A percentile compares a stretch with the other conserved stretches of the same genome.
These are phyloP conservation scores for Taiozyma sp. DNA, from an alignment of 1,139 yeast species.

Conservation along the genomic window DNA sequence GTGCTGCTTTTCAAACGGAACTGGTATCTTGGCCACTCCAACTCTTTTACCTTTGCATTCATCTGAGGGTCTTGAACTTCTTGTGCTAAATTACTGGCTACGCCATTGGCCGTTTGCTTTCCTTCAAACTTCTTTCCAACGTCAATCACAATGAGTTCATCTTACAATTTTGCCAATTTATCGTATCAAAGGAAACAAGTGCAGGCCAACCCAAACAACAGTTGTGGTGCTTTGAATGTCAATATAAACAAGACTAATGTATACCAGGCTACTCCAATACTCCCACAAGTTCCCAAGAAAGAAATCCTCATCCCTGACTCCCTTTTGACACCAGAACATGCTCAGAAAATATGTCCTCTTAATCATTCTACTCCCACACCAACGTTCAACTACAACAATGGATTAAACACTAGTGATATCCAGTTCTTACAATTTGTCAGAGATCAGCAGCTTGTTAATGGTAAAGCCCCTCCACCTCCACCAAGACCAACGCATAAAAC, in stretches of 20 bases:
- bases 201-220: not conserved
- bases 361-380: not conserved
- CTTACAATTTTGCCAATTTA: not conserved
- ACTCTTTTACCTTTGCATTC: too few species aligned
- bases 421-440: not conserved
- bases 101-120: not conserved
- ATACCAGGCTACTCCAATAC: not conserved
- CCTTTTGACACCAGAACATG: not conserved
- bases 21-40: too few species aligned
- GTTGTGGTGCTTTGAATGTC: not conserved
- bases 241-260: not conserved
- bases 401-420: not conserved
- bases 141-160: not conserved
- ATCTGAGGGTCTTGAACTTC: too few species aligned
- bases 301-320: not conserved
- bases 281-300: not conserved
- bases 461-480: not conserved
- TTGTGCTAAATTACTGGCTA: not conserved
- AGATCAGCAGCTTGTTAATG: not conserved
- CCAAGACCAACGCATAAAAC: not conserved
- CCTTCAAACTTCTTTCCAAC: not conserved
- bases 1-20: not conserved
- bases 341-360: not conserved
- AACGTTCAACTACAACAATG: not conserved
- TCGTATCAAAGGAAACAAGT: not conserved